Conservation (phyloP, 768 basidiomycete species). For the Hypsizygus marmoreus region DNA sequence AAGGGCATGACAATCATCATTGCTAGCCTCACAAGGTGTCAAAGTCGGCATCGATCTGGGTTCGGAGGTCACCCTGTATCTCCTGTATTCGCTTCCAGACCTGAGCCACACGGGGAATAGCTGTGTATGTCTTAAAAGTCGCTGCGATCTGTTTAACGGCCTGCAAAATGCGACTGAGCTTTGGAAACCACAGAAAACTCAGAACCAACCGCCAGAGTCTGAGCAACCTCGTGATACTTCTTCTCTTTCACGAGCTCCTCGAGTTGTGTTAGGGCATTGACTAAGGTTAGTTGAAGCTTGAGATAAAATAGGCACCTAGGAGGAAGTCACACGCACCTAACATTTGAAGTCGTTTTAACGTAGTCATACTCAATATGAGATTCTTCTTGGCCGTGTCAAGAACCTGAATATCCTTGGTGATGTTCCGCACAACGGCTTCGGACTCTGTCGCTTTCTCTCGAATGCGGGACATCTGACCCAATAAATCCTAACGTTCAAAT, state of each 20-base stretch:
- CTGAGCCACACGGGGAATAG: constrained; percentile 75
- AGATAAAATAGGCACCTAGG: neutral
- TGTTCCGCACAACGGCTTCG: constrained; percentile 92
- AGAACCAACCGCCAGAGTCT: constrained; percentile 68
- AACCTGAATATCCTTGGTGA: constrained; percentile 95
- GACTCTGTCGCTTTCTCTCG: constrained; percentile 97
- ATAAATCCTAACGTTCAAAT: constrained; percentile 65
- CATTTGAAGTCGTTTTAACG: constrained; percentile 90
- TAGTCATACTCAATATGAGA: constrained; percentile 86
- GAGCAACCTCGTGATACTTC: constrained; percentile 81
- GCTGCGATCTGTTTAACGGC: constrained; percentile 85
- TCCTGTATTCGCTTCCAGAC: constrained; percentile 81
- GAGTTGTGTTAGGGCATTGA: constrained; percentile 79
- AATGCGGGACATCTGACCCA: constrained; percentile 94
- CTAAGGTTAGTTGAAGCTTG: constrained; percentile 38
- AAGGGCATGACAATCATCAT: constrained; percentile 1
- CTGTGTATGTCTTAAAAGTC: constrained; percentile 77
- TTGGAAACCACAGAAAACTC: neutral
- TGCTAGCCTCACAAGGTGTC: constrained; percentile 79
- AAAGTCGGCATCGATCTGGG: constrained; percentile 85
- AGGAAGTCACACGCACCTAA: constrained; percentile 58
- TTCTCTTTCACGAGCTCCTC: constrained; percentile 77
- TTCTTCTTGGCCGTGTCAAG: constrained; percentile 95
- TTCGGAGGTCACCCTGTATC: constrained; percentile 79
- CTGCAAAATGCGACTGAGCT: constrained; percentile 37